Base-by-base conservation (phyloP, 345 rosid genomes). In the Passiflora organensis region DNA sequence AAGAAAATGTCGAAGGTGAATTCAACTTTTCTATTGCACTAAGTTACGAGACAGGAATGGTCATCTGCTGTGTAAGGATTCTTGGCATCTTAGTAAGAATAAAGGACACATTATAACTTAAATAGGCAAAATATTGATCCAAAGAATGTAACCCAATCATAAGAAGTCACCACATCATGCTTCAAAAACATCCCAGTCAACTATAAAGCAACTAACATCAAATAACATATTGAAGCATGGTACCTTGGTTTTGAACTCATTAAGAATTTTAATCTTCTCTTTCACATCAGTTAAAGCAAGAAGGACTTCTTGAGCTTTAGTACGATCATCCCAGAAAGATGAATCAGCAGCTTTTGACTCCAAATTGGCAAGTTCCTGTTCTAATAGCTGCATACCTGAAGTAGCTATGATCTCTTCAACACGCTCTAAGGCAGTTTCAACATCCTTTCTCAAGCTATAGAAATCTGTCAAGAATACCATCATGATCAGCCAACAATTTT, bases 241-340 rank as follows among this genome's bases (percentile, higher is more conserved):
- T 36, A 89, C 98, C 95, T 79, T 81, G 13, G 75, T 65, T 76
- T 86, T 80, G 73, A 88, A 91, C 50, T 80, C 93, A 13, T 67
- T 61, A 19, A 91, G 88, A 59, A 72, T 48, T 1, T 73, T 70
- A 48, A 81, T 56, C 68, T 78, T 86, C 39, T 88, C 86, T 68
- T 88, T 88, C 60, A 81, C 85, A 73, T 91, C 96, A 21, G 83
- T 82, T 56, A 88, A 67, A 39, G 89, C 77, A 22, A 60, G 55
- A 32, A 91, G 91, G 28, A 79, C 86, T 59, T 80, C 74, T 69
- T 91, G 98, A 64, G 96, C 98, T 67, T 62, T 60, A 58, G 76
- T 69, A 64, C 82, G 87, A 59, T 91, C 82, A 62, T 91, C 96
- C 98, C 98, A 88, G 22, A 88, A 82, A n/a, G 87, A 68, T 54